Evolutionary conservation across 345 rosid species (phyloP).

Genomic region (Heritiera littoralis): DNA sequence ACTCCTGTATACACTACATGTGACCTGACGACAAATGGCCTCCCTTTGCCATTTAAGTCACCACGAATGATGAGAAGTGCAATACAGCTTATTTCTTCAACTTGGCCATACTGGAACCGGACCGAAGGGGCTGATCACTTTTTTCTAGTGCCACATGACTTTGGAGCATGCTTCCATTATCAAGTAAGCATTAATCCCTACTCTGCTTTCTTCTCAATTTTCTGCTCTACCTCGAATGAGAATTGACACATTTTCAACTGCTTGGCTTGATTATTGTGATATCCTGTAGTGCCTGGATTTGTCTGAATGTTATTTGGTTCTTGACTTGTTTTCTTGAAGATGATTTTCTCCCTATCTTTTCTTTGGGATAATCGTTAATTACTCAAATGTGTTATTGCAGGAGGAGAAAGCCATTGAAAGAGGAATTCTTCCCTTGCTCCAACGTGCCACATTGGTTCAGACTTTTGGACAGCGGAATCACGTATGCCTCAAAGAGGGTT

Average conservation of each 20-base stretch:
- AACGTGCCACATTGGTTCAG: conserved; percentile 94
- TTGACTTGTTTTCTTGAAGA: not conserved
- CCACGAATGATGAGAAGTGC: conserved; percentile 99
- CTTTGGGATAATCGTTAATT: not conserved
- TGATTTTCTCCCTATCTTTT: not conserved
- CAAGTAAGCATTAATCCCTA: conserved; percentile 48
- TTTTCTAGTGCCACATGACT: conserved; percentile 94
- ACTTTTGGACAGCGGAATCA: conserved; percentile 98
- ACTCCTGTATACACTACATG: conserved; percentile 96
- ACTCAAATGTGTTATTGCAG: conserved; percentile 36
- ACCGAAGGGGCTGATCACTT: conserved; percentile 97
- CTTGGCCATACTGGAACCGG: conserved; percentile 97
- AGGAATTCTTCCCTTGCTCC: conserved; percentile 86
- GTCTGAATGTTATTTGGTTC: conserved; percentile 8
- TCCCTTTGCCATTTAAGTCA: conserved; percentile 95
- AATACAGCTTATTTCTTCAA: conserved; percentile 87
- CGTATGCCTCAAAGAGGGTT: conserved; percentile 92
- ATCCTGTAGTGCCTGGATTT: not conserved
- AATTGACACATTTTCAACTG: not conserved
- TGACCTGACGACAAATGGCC: conserved; percentile 91
- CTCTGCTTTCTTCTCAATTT: not conserved
- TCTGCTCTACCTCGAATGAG: not conserved
- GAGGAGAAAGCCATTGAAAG: conserved; percentile 98
- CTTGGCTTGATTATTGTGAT: conserved; percentile 15
- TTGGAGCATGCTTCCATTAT: conserved; percentile 98